phyloP scores from a whole-genome alignment of 176 grass and related monocot genomes.

The Secale cereale region DNA sequence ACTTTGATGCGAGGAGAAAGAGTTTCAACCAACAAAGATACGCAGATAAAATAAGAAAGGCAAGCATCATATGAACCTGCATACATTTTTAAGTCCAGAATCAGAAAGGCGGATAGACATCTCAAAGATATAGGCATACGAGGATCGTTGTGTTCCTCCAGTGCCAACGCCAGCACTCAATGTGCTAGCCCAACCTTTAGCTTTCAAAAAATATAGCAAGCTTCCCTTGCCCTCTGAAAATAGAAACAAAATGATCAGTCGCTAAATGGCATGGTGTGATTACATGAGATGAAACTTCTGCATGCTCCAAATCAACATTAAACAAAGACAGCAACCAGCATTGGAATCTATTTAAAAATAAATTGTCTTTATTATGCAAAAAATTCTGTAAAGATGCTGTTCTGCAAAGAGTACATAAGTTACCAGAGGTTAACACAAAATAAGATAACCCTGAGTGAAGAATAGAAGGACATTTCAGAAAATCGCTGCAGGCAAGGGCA shows the following conservation, averaged over 20 bases:
- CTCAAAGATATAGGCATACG: constrained; percentile 80
- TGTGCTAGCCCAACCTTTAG: constrained; percentile 75
- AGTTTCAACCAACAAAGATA: constrained; percentile 10
- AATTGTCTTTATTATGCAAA: constrained; percentile 11
- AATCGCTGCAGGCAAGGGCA: background rate
- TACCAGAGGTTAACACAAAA: background rate
- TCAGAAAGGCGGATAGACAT: constrained; percentile 73
- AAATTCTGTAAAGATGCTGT: background rate
- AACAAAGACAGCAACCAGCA: constrained; percentile 17
- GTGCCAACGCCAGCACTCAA: constrained; percentile 81
- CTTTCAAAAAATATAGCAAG: constrained; percentile 87
- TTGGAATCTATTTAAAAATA: background rate
- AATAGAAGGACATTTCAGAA: background rate
- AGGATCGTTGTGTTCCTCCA: constrained; percentile 70
- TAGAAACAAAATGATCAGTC: constrained; percentile 28
- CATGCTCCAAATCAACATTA: background rate
- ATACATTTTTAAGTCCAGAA: constrained; percentile 91
- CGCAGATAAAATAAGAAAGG: constrained; percentile 19
- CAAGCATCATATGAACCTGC: constrained; percentile 15
- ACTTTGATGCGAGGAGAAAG: background rate
- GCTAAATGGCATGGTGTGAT: background rate
- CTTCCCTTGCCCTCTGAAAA: constrained; percentile 97
- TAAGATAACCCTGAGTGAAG: background rate
- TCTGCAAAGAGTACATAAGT: background rate
- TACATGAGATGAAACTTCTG: background rate